Evolutionary conservation across 768 basidiomycete genomes (phyloP).

Genomic region (Boletellus emodensis): DNA sequence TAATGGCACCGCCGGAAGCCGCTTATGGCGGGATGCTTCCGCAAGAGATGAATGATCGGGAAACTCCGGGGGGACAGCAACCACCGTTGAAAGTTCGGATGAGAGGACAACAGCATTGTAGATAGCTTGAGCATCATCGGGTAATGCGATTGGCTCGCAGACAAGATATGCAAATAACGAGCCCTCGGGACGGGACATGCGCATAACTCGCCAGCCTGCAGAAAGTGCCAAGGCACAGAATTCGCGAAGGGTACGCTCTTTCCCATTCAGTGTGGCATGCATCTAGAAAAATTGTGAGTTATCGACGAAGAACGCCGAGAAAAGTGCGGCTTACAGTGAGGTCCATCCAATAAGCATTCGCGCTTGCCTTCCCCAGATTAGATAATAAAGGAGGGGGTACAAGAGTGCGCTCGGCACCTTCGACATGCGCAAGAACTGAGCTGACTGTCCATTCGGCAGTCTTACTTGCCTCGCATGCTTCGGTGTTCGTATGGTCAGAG

Average conservation of each 20-base stretch:
- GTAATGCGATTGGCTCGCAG: constrained; percentile 58
- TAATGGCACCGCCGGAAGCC: constrained; percentile 7
- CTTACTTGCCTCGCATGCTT: constrained; percentile 6
- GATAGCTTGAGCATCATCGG: constrained; percentile 30
- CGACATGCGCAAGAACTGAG: constrained; percentile 37
- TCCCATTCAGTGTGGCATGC: constrained; percentile 63
- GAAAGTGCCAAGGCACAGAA: constrained; percentile 48
- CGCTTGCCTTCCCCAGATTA: constrained; percentile 69
- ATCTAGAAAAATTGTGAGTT: constrained; percentile 41
- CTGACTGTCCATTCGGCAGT: constrained; percentile 26
- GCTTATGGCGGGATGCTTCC: constrained; percentile 8
- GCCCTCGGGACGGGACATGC: constrained; percentile 54
- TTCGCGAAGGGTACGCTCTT: constrained; percentile 68
- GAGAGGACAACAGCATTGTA: constrained; percentile 19
- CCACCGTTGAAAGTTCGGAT: constrained; percentile 14
- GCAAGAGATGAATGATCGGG: background rate
- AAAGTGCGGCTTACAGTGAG: constrained; percentile 44
- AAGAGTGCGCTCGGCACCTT: constrained; percentile 50
- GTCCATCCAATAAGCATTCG: constrained; percentile 68
- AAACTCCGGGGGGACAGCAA: constrained; percentile 10
- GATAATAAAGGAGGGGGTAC: constrained; percentile 62
- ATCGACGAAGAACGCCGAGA: background rate
- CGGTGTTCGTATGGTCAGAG: background rate
- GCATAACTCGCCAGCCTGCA: constrained; percentile 59
- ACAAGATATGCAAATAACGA: constrained; percentile 70